Evolutionary conservation across 2,329 filamentous ascomycete species (phyloP).

Genomic region (Apiospora malaysiana): DNA sequence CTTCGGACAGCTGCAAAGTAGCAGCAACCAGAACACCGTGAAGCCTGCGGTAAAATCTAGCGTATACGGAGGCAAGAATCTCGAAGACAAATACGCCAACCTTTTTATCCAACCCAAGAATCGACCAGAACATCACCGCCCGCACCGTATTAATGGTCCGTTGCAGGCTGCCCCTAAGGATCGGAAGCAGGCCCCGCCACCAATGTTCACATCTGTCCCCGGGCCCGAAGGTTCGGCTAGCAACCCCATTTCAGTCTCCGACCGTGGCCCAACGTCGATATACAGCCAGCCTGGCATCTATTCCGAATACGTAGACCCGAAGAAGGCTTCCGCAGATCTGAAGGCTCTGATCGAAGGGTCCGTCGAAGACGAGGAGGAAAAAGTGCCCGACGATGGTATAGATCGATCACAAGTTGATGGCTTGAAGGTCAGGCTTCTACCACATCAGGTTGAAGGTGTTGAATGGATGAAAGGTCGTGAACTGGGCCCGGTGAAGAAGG

Average conservation of each 20-base stretch:
- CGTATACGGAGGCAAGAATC: slow-evolving; percentile 27
- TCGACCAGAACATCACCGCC: slow-evolving; percentile 63
- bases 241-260: slow-evolving; percentile 39
- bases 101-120: slow-evolving; percentile 61
- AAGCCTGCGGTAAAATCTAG: slow-evolving; percentile 37
- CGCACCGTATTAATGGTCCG: slow-evolving; percentile 54
- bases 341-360: slow-evolving; percentile 84
- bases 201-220: slow-evolving; percentile 54
- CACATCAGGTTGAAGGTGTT: slow-evolving; percentile 93
- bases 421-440: slow-evolving; percentile 84
- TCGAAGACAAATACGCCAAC: slow-evolving; percentile 60
- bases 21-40: not conserved
- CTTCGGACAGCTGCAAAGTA: slow-evolving; percentile 21
- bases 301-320: slow-evolving; percentile 70
- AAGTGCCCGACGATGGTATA: slow-evolving; percentile 50
- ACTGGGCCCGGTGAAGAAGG: slow-evolving; percentile 82
- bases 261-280: slow-evolving; percentile 33
- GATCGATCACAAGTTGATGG: slow-evolving; percentile 73
- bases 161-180: slow-evolving; percentile 53
- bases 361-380: slow-evolving; percentile 72
- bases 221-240: slow-evolving; percentile 34
- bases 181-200: slow-evolving; percentile 52
- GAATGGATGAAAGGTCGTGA: slow-evolving; percentile 96
- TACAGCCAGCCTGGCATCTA: slow-evolving; percentile 51
- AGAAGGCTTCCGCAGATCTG: slow-evolving; percentile 75